Base-by-base conservation (phyloP, 768 basidiomycete species). In the Paxillus involutus region DNA sequence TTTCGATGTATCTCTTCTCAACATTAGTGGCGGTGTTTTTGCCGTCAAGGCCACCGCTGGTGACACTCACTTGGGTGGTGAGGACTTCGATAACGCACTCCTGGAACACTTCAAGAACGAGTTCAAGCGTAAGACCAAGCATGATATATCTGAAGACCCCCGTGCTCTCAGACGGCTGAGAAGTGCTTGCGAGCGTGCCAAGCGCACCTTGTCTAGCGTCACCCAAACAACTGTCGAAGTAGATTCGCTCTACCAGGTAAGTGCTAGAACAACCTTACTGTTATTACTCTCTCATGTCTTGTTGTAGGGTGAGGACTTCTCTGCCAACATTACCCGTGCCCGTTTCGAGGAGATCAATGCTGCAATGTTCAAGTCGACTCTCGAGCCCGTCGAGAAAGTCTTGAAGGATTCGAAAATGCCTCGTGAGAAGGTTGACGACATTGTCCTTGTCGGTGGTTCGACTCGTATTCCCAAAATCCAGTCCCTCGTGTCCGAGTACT, bases 271-370 rank as follows among this genome's bases (percentile, higher is more conserved):
- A 24, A 17, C 2, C 8, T 47, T 43, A 50, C 37, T 53, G 30
- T 51, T 30, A 17, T 24, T 47, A 35, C 46, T 32, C 9, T 53
- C 32, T 58, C 19, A 59, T 61, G 21, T 57, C 3, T n/a, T 52
- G 45, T 45, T 9, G 32, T 60, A 93, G 86, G 94, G 97, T 62
- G 89, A 92, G 73, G 97, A 99, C 80, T 99, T 99, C 83, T 93
- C 91, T 43, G 89, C 97, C 67, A 96, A 89, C 77, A 97, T 99
- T 75, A 96, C 94, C 64, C 94, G 97, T 83, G 97, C 97, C 65
- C 93, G 97, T 73, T 99, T 99, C 79, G 97, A 99, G 79, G 97
- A 99, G 80, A 98, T 98, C 79, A 98, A 98, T 70, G 94, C 94
- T 60, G 65, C 75, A 46, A 78, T 89, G 68, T 99, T 99, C 87